phyloP scores from a whole-genome alignment of 2,329 filamentous ascomycete genomes.

The Venturia aucupariae region DNA sequence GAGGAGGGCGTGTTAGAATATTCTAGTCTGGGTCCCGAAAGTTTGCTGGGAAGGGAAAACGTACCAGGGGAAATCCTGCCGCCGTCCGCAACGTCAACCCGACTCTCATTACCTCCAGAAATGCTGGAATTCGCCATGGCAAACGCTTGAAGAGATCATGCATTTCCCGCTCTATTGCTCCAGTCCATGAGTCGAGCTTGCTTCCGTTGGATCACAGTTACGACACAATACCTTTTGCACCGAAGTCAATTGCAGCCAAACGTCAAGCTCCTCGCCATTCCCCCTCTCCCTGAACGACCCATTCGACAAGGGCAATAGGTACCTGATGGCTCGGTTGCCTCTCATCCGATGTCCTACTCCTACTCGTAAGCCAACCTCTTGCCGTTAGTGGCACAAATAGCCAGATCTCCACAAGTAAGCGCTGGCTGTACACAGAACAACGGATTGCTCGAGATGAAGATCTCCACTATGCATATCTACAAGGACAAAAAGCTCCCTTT shows the following conservation, averaged over 20 bases:
- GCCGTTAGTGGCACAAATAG: no score
- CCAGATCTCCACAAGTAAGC: no score
- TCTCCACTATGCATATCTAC: no score
- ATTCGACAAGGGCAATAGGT: not conserved
- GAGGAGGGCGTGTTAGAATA: not conserved
- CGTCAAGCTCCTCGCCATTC: not conserved
- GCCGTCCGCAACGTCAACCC: not conserved
- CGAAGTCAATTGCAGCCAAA: not conserved
- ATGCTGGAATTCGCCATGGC: not conserved
- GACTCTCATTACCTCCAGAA: not conserved
- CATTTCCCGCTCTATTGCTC: not conserved
- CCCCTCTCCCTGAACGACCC: not conserved
- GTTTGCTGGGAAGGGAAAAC: not conserved
- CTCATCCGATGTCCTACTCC: no score
- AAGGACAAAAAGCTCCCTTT: no score
- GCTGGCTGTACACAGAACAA: no score
- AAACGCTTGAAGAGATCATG: not conserved
- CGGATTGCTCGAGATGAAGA: no score
- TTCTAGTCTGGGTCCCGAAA: not conserved
- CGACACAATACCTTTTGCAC: not conserved
- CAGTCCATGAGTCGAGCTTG: no score
- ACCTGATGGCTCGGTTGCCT: no score
- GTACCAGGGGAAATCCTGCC: not conserved
- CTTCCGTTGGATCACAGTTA: no score
- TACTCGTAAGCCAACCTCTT: no score